Evolutionary conservation across 2,329 filamentous ascomycete species (phyloP).

Genomic region (Lecanicillium sp.): DNA sequence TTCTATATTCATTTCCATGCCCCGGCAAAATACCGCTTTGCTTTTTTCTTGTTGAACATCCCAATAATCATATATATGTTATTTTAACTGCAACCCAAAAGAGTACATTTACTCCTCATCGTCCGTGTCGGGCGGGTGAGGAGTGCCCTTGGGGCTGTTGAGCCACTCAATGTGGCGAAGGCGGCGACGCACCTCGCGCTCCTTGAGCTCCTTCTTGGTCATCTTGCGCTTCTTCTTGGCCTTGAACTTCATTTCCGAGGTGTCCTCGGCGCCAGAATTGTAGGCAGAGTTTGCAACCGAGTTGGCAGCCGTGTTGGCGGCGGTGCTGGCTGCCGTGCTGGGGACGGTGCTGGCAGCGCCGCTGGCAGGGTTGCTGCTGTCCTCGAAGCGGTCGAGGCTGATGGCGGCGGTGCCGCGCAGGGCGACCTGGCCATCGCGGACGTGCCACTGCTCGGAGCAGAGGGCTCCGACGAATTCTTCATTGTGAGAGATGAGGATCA

Average conservation of each 20-base stretch:
- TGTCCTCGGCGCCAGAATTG: slow-evolving; percentile 80
- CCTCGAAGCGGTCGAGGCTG: slow-evolving; percentile 79
- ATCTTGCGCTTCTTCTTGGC: slow-evolving; percentile 96
- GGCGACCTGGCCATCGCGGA: slow-evolving; percentile 79
- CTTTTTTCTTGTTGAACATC: too few species aligned
- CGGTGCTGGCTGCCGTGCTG: slow-evolving; percentile 51
- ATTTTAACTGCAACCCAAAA: too few species aligned
- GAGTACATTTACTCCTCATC: slow-evolving; percentile 65
- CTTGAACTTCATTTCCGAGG: slow-evolving; percentile 76
- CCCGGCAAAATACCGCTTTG: too few species aligned
- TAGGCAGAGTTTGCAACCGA: slow-evolving; percentile 51
- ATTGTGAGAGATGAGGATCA: slow-evolving; percentile 99
- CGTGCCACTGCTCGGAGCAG: slow-evolving; percentile 94
- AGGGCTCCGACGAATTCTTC: slow-evolving; percentile 97
- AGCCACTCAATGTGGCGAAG: slow-evolving; percentile 82
- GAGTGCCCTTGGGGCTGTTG: slow-evolving; percentile 79
- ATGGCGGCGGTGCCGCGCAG: slow-evolving; percentile 74
- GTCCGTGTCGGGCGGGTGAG: slow-evolving; percentile 69
- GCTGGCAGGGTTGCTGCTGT: slow-evolving; percentile 53
- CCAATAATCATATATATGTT: too few species aligned
- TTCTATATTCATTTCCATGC: too few species aligned
- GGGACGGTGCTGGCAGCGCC: slow-evolving; percentile 53
- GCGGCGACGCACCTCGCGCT: slow-evolving; percentile 78
- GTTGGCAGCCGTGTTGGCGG: slow-evolving; percentile 41
- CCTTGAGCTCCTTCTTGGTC: slow-evolving; percentile 94